Evolutionary conservation across 2,329 filamentous ascomycete genomes (phyloP).

Genomic region (Ceratocystis eucalypticola): DNA sequence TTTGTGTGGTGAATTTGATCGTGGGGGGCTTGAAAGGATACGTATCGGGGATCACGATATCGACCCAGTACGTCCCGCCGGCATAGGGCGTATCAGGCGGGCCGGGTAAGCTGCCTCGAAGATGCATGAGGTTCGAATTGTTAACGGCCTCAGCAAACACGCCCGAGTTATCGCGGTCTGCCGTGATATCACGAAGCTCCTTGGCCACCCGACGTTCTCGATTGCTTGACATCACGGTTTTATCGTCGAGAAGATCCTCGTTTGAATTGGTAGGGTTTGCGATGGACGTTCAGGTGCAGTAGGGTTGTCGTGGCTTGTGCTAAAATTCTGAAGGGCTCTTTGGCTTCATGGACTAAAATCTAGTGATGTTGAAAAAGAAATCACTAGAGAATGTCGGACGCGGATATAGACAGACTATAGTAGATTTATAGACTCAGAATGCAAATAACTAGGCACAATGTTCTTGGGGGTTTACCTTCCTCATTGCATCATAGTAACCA

Average conservation of each 20-base stretch:
- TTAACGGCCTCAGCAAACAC: slow-evolving; percentile 55
- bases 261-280: not conserved
- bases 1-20: slow-evolving; percentile 84
- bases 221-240: slow-evolving; percentile 33
- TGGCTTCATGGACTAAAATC: not conserved
- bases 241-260: not conserved
- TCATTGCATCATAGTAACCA: slow-evolving; percentile 2
- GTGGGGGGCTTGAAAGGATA: slow-evolving; percentile 88
- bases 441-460: not conserved
- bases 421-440: not conserved
- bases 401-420: not conserved
- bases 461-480: not conserved
- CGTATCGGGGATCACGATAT: slow-evolving; percentile 73
- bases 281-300: not conserved
- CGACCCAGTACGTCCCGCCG: slow-evolving; percentile 66
- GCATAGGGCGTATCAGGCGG: slow-evolving; percentile 91
- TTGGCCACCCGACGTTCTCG: slow-evolving; percentile 53
- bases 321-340: not conserved
- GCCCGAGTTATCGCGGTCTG: slow-evolving; percentile 59
- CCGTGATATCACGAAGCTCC: slow-evolving; percentile 61
- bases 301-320: not conserved
- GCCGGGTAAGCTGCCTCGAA: slow-evolving; percentile 70
- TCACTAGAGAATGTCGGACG: not conserved
- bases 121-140: slow-evolving; percentile 60
- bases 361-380: not conserved